These are phyloP conservation scores for Domatiomyces catenatus DNA, from an alignment of 2,329 filamentous ascomycete genomes.

Conservation along the genomic window DNA sequence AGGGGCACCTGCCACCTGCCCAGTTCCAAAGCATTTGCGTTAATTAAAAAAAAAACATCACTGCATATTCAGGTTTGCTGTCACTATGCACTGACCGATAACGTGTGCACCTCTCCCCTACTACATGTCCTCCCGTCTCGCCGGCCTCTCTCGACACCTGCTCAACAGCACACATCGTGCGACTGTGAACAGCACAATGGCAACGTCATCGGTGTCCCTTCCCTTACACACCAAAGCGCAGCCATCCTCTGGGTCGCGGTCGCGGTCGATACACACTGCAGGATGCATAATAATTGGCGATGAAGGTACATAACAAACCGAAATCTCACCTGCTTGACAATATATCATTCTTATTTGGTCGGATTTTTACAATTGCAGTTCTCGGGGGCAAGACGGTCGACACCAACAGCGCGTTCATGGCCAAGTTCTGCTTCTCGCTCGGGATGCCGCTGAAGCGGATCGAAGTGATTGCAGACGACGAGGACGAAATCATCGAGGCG, in stretches of 20 bases:
- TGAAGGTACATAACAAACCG: constrained; percentile 10
- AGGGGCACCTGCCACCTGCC: neutral
- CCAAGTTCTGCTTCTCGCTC: constrained; percentile 50
- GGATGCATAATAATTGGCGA: constrained; percentile 94
- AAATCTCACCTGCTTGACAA: neutral
- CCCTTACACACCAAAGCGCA: constrained; percentile 13
- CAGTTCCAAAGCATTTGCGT: neutral
- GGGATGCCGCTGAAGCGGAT: constrained; percentile 62
- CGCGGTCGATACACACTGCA: constrained; percentile 57
- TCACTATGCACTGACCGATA: neutral
- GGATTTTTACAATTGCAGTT: neutral
- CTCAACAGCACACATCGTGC: constrained; percentile 41
- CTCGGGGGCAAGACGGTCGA: constrained; percentile 48
- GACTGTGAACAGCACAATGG: constrained; percentile 18
- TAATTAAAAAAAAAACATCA: neutral
- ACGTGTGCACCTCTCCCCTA: neutral
- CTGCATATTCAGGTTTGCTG: neutral
- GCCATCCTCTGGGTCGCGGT: constrained; percentile 5
- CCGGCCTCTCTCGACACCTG: constrained; percentile 58
- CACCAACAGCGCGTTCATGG: constrained; percentile 50
- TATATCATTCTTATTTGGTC: neutral
- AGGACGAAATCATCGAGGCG: constrained; percentile 77
- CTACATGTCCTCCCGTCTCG: constrained; percentile 61
- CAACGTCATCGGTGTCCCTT: constrained; percentile 3
- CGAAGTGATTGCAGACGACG: constrained; percentile 88